A percentile compares a stretch with the other conserved stretches of the same genome.
These are phyloP conservation scores for Chaetomiaceae sp. DNA, from an alignment of 2,329 filamentous ascomycete genomes.

Conservation along the genomic window DNA sequence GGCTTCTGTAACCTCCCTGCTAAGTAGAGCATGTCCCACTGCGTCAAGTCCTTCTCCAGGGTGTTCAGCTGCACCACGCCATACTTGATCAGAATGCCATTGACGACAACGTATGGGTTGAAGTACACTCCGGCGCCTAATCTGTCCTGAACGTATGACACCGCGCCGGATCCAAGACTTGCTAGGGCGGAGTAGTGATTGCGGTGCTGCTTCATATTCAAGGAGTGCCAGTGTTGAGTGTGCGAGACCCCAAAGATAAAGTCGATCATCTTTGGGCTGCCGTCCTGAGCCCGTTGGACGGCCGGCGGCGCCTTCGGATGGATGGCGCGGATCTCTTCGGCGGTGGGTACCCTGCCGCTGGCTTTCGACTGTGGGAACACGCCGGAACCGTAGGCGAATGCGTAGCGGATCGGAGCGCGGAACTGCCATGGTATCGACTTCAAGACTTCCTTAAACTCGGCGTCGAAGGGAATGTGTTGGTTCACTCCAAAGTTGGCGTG, in stretches of 20 bases:
- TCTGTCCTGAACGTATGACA: conserved; percentile 78
- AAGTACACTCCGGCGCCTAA: conserved; percentile 96
- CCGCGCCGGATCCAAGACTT: conserved; percentile 74
- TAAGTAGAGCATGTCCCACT: conserved; percentile 95
- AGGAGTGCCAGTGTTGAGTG: conserved; percentile 92
- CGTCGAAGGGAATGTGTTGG: conserved; percentile 92
- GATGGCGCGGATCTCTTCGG: conserved; percentile 54
- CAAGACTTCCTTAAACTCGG: conserved; percentile 88
- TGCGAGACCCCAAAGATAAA: conserved; percentile 96
- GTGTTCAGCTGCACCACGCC: conserved; percentile 93
- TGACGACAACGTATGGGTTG: conserved; percentile 90
- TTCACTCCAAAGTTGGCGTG: conserved; percentile 84
- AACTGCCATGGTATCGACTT: conserved; percentile 87
- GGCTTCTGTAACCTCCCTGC: conserved; percentile 94
- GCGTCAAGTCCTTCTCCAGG: conserved; percentile 74
- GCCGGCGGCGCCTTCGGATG: conserved; percentile 79
- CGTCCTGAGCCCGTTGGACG: conserved; percentile 77
- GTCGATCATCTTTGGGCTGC: conserved; percentile 92
- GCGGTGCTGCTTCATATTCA: conserved; percentile 83
- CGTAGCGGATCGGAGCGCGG: conserved; percentile 86
- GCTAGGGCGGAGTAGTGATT: conserved; percentile 88
- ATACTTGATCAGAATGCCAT: conserved; percentile 95
- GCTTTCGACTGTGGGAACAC: conserved; percentile 73
- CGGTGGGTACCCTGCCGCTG: conserved; percentile 47
- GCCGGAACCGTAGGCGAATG: conserved; percentile 94